A percentile compares a stretch with the other conserved stretches of the same genome.
Conservation (phyloP, 2,329 filamentous ascomycete species). For the Ophiostoma australiae region DNA sequence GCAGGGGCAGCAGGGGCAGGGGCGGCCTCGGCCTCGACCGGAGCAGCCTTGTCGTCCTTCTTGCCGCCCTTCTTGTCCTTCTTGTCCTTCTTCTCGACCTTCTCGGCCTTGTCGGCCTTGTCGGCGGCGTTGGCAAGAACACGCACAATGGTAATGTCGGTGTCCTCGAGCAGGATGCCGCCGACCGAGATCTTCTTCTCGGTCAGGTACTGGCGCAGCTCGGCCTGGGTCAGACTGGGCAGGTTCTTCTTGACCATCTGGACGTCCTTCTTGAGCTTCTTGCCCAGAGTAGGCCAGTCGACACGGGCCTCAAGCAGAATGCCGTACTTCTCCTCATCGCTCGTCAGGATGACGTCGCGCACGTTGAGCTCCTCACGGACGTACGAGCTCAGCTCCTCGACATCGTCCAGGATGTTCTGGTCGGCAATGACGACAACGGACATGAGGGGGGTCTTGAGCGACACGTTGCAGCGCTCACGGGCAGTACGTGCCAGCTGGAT, state of each 20-base stretch:
- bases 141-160: constrained; percentile 77
- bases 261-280: constrained; percentile 96
- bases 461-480: constrained; percentile 76
- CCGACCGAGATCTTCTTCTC: constrained; percentile 74
- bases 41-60: constrained; percentile 57
- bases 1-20: constrained; percentile 3
- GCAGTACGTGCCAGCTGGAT: constrained; percentile 86
- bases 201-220: constrained; percentile 73
- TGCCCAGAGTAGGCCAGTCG: constrained; percentile 90
- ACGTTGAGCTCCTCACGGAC: constrained; percentile 90
- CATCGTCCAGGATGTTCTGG: constrained; percentile 75
- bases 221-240: constrained; percentile 68
- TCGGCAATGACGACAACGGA: constrained; percentile 87
- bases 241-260: constrained; percentile 87
- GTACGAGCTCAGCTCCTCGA: constrained; percentile 80
- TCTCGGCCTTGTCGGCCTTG: constrained; percentile 14
- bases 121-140: constrained; percentile 65
- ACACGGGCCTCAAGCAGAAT: constrained; percentile 86
- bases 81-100: constrained; percentile 35
- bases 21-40: background rate
- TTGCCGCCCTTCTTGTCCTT: constrained; percentile 65
- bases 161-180: constrained; percentile 75
- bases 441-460: constrained; percentile 86
- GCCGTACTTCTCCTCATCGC: constrained; percentile 84
- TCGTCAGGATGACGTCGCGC: constrained; percentile 74